phyloP scores from a whole-genome alignment of 306 rosid species.

The Lathyrus aphaca region DNA sequence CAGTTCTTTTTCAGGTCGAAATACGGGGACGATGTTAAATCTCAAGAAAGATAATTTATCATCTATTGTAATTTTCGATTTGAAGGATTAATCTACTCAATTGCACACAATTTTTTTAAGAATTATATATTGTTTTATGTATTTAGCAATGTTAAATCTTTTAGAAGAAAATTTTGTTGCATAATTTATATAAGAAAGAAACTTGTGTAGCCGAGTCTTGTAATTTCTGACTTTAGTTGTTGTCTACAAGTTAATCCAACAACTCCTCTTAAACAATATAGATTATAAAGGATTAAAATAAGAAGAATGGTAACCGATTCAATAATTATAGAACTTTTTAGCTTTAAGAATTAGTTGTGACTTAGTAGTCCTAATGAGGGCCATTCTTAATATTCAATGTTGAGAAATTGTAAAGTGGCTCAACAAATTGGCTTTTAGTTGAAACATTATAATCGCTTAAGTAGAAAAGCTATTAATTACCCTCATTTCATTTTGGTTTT shows the following conservation, averaged over 20 bases:
- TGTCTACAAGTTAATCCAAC: conserved; percentile 26
- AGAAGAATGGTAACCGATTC: conserved; percentile 21
- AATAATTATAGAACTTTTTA: conserved; percentile 10
- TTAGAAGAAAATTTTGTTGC: too few species aligned
- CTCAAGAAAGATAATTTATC: too few species aligned
- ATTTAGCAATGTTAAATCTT: too few species aligned
- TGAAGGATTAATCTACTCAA: too few species aligned
- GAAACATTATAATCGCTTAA: conserved; percentile 11
- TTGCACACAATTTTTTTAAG: too few species aligned
- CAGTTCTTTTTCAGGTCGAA: too few species aligned
- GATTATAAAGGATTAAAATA: conserved; percentile 27
- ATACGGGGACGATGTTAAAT: too few species aligned
- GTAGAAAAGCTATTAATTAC: conserved; percentile 9
- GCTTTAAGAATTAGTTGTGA: conserved; percentile 38
- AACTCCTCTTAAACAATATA: conserved; percentile 38
- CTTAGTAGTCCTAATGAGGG: conserved; percentile 30
- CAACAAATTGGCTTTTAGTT: conserved; percentile 51
- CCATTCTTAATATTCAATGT: conserved; percentile 33
- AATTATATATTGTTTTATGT: too few species aligned
- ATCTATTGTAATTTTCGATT: too few species aligned
- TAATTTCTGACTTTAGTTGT: conserved; percentile 29
- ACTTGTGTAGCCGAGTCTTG: conserved; percentile 14
- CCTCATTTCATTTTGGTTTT: conserved; percentile 4
- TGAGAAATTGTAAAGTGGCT: conserved; percentile 47
- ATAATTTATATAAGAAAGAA: too few species aligned